Base-by-base conservation (phyloP, 2,329 filamentous ascomycete species). In the Samsoniella hepiali region DNA sequence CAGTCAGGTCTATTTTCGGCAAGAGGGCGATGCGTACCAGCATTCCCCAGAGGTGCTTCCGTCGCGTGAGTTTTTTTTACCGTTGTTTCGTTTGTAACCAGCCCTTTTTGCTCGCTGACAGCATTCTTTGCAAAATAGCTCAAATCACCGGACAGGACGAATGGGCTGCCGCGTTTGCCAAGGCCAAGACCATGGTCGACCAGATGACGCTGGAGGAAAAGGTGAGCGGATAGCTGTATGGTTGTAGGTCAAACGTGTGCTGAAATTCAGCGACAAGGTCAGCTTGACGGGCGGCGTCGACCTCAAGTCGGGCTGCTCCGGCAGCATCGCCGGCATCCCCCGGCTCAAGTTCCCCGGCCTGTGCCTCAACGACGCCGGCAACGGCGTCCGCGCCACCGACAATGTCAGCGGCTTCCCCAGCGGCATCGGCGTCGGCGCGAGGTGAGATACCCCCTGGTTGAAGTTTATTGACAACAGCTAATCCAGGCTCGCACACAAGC, bases 171-270 rank as follows among this genome's bases (percentile, higher is more conserved):
- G 85, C 87, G 40, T 89, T 88, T 69, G 74, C 74, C 53, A 84
- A 82, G 65, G 87, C 88, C 1, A 77, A 81, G 42, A 70, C 74
- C 1, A 73, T 90, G 3, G 87, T 89, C 11, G 75, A 76, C 34
- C 81, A 84, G 58, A 84, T 90, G 82, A 90, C 87, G 0, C 72
- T 89, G 1, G 86, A 87, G 17, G 88, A 90, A 70, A 89, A 87
- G 70, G 85, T 76, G 22, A 36, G 31, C 13, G 1, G 5, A 40
- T 1, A 1, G 2, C 38, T 15, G 15, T 9, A 15, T 15, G 38
- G 9, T 31, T 8, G 44, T 27, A 47, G 6, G 53, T 2, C 17
- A 22, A 22, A 15, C 8, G n/a, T 57, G 11, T 6, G 5, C 44
- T 22, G 15, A 27, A 5, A n/a, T 9, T 22, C 22, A 22, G 22